A percentile compares a stretch with the other conserved stretches of the same genome.
Conservation (phyloP, 805 yeast genomes). For the Ogataea nonfermentans region DNA sequence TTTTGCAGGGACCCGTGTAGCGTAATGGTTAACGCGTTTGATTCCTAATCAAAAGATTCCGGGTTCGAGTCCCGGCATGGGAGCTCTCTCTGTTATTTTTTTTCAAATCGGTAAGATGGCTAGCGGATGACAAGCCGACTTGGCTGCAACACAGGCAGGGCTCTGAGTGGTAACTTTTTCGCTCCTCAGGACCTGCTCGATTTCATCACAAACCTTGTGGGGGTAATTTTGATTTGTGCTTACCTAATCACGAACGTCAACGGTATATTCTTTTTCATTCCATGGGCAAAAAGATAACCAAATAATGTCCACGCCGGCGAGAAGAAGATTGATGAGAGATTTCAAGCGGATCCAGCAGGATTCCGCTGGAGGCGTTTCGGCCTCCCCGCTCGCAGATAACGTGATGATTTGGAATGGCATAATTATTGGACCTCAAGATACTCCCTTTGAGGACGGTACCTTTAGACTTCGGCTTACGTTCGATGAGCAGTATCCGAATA, state of each 20-base stretch:
- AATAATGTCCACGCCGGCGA: constrained; percentile 94
- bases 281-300: constrained; percentile 8
- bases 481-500: constrained; percentile 96
- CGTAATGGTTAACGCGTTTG: constrained; percentile 61
- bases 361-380: constrained; percentile 97
- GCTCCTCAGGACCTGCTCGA: no score
- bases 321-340: constrained; percentile 98
- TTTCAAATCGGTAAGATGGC: background rate
- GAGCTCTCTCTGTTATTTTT: constrained; percentile 18
- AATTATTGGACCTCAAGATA: constrained; percentile 94
- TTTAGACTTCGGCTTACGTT: constrained; percentile 82
- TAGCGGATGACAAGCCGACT: no score
- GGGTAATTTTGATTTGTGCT: background rate
- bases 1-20: constrained; percentile 41
- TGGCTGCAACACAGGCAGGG: no score
- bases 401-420: constrained; percentile 99
- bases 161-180: no score
- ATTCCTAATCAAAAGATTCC: constrained; percentile 58
- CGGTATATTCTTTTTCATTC: constrained; percentile 12
- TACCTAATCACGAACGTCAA: constrained; percentile 3
- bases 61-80: constrained; percentile 52
- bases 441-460: constrained; percentile 98
- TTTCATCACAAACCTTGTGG: no score
- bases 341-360: constrained; percentile 98
- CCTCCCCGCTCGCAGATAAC: constrained; percentile 94